Percentiles rank a stretch among this genome's conserved stretches.
Conservation (phyloP, 805 yeast species). For the Soucietia sequanensis region DNA sequence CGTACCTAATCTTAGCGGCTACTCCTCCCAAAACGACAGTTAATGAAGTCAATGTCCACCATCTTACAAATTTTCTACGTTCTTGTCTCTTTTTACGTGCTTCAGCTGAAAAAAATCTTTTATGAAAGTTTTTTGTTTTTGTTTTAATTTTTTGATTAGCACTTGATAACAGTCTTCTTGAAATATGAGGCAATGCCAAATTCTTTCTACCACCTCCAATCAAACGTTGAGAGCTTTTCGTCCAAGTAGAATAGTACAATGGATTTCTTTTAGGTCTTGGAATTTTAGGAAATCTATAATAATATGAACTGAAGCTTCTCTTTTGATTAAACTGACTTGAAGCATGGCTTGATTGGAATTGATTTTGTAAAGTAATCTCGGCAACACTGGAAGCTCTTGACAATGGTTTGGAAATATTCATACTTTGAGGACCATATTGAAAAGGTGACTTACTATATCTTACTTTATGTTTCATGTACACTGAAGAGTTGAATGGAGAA, state of each 20-base stretch:
- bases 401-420: conserved; percentile 42
- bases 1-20: conserved; percentile 45
- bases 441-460: conserved; percentile 25
- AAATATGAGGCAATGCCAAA: conserved; percentile 19
- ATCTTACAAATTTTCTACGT: conserved; percentile 41
- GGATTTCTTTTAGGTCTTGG: conserved; percentile 58
- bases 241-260: conserved; percentile 49
- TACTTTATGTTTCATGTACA: conserved; percentile 14
- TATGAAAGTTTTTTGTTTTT: conserved; percentile 36
- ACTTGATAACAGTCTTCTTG: conserved; percentile 31
- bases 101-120: conserved; percentile 42
- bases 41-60: conserved; percentile 57
- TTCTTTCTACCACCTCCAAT: conserved; percentile 9
- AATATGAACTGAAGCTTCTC: conserved; percentile 21
- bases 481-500: conserved; percentile 13
- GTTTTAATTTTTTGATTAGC: conserved; percentile 36
- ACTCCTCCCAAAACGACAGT: conserved; percentile 55
- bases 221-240: conserved; percentile 23
- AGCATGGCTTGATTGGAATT: conserved; percentile 7
- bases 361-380: conserved; percentile 22
- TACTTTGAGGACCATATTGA: conserved; percentile 32
- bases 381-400: conserved; percentile 40
- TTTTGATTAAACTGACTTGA: conserved; percentile 9
- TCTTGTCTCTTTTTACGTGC: conserved; percentile 40
- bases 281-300: conserved; percentile 50